Evolutionary conservation across 345 rosid genomes (phyloP), one percentile per base, ranked within the genome.

Genomic region (Lumnitzera littorea): DNA sequence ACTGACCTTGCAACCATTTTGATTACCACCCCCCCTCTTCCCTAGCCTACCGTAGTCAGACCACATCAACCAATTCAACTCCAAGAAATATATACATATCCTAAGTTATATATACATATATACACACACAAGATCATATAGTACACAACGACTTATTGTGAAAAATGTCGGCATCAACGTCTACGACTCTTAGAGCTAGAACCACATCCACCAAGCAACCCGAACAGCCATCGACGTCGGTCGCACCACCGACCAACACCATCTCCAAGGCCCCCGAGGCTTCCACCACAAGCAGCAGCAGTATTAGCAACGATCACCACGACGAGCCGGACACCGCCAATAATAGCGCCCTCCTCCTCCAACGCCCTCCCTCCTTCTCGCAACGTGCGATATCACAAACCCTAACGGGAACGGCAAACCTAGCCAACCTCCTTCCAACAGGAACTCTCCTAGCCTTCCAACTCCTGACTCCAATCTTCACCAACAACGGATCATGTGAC

Each of bases 351-450:
- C 57, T 72, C 0, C 79, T 75, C 56, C 64, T 69, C 46, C 15
- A 61, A 47, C 71, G 68, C 46, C 75, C 78, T 5, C 58, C 65
- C 1, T 82, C 88, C 11, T 49, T 71, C 3, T 74, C 96, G 2
- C 96, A 76, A 24, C 57, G 75, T 1, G 95, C 95, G 13, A 60
- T 92, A 62, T 76, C 95, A 20, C 94, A 82, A 63, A 84, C 99
- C 48, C 78, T 94, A 13, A 82, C 86, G 1, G 80, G 78, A 74
- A 84, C 89, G 13, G 96, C 99, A 4, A 86, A 86, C 77, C 78
- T 94, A 13, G 90, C 99, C 7, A 87, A 94, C 70, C 96, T 94
- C 65, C 97, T 94, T 53, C 97, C 99, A 0, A 94, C 99, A 5
- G 97, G 99, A 12, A 89, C 97, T 13, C 82, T 94, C 17, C 36